Base-by-base conservation (phyloP, 2,329 filamentous ascomycete species). In the Coniosporium uncinatum region DNA sequence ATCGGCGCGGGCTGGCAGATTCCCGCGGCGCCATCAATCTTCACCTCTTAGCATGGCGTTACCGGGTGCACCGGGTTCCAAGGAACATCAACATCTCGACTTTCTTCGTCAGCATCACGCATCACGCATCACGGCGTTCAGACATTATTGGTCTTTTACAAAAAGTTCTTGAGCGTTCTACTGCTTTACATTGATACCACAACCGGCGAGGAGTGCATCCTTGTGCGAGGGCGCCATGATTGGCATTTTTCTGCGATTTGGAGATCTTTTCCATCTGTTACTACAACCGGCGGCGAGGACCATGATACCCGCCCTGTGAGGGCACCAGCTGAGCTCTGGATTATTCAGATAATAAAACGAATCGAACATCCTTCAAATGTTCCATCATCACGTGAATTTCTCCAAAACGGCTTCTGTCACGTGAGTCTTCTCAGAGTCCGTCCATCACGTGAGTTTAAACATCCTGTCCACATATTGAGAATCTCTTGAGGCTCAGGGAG, bases 1-100 rank as follows among this genome's bases (percentile, higher is more conserved):
- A 16, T 17, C 18, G 18, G 46, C 40, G 60, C 61, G 58, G 58
- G 62, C 59, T 56, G 62, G 53, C 58, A 58, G 58, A 62, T 53
- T 59, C 58, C 61, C 58, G 41, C 46, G 18, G 11, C 33, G 33
- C 11, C 24, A n/a, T 8, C 24, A n/a, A 29, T n/a, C 24, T 8
- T 29, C 8, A 29, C 24, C 8, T n/a, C 24, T 29, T 42, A 52
- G 53, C 54, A 55, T 37, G 51, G 52, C 51, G 52, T 53, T 51
- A 47, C 43, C 42, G 24, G 40, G 38, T 37, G 45, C 39, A 8
- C 24, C 24, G n/a, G 8, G 8, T 8, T n/a, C 8, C n/a, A 8
- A 8, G 24, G 8, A 29, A 8, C 24, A 29, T 29, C 24, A 8
- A 29, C 24, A 8, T n/a, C 24, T 8, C 24, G 24, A n/a, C 8